Evolutionary conservation across 768 basidiomycete genomes (phyloP).

Genomic region (Russula emetica): DNA sequence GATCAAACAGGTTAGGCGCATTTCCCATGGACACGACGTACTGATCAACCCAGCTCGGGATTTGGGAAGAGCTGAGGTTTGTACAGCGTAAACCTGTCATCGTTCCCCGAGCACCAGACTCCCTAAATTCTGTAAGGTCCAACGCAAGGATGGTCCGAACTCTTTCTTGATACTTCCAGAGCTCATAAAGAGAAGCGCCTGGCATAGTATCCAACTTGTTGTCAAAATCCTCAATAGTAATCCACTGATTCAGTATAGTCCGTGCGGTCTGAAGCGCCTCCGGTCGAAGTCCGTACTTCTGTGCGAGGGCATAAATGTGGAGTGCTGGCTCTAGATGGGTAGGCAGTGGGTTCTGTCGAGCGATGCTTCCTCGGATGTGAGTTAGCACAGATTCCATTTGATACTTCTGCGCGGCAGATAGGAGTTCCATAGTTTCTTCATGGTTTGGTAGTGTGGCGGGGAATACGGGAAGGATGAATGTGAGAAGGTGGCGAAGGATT

Average conservation of each 20-base stretch:
- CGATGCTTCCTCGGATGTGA: neutral
- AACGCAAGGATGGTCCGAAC: neutral
- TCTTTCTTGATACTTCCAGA: neutral
- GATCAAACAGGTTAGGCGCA: neutral
- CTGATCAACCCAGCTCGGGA: neutral
- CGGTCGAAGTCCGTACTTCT: neutral
- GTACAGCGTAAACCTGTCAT: neutral
- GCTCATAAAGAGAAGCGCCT: neutral
- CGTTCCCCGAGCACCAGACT: neutral
- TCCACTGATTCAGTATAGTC: neutral
- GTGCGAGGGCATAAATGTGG: neutral
- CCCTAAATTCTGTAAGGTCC: neutral
- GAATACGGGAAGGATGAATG: conserved; percentile 8
- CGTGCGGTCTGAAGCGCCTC: neutral
- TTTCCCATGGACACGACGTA: neutral
- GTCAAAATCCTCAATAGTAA: neutral
- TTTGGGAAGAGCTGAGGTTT: neutral
- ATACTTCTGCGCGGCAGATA: conserved; percentile 12
- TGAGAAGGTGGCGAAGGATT: conserved; percentile 11
- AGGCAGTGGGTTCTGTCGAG: neutral
- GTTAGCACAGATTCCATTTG: neutral
- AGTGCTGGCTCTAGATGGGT: conserved; percentile 4
- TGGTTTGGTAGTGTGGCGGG: neutral
- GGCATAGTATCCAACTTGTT: neutral
- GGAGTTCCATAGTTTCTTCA: conserved; percentile 4